Evolutionary conservation across 306 rosid genomes (phyloP).

Genomic region (Cajanus cajan): DNA sequence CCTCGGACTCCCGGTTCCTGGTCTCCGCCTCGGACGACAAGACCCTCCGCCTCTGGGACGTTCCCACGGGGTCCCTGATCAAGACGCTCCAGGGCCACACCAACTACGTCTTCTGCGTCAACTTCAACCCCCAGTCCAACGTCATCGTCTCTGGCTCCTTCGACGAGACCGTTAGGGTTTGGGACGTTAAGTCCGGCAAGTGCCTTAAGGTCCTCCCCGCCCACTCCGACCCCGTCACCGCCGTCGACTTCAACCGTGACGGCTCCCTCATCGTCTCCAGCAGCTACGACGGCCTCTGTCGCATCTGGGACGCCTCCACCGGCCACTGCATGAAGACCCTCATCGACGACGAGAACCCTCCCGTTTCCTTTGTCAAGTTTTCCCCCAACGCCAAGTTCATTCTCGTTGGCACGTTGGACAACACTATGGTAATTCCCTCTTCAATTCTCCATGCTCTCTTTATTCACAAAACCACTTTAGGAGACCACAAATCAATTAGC

Average conservation of each 20-base stretch:
- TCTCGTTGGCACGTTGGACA: conserved; percentile 93
- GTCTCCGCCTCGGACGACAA: conserved; percentile 97
- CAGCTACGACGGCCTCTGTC: conserved; percentile 90
- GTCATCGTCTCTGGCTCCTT: conserved; percentile 91
- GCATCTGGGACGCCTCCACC: conserved; percentile 89
- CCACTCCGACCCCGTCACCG: conserved; percentile 90
- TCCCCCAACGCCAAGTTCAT: conserved; percentile 88
- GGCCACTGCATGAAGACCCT: conserved; percentile 95
- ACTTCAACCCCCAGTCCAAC: conserved; percentile 89
- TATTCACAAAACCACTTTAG: too few species aligned
- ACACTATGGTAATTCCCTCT: conserved; percentile 56
- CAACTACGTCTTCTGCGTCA: conserved; percentile 84
- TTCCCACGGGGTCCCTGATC: conserved; percentile 64
- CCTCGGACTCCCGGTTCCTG: conserved; percentile 77
- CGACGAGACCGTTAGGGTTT: conserved; percentile 91
- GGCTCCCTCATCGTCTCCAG: conserved; percentile 94
- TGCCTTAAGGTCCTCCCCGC: conserved; percentile 93
- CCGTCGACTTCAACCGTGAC: conserved; percentile 89
- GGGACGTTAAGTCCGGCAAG: conserved; percentile 89
- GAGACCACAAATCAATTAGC: too few species aligned
- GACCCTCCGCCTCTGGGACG: conserved; percentile 92
- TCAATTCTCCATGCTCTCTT: too few species aligned
- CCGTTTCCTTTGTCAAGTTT: conserved; percentile 88
- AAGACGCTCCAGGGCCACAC: conserved; percentile 90
- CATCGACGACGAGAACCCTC: conserved; percentile 93